phyloP scores from a whole-genome alignment of 2,329 filamentous ascomycete species.

The Pezicula radicicola region DNA sequence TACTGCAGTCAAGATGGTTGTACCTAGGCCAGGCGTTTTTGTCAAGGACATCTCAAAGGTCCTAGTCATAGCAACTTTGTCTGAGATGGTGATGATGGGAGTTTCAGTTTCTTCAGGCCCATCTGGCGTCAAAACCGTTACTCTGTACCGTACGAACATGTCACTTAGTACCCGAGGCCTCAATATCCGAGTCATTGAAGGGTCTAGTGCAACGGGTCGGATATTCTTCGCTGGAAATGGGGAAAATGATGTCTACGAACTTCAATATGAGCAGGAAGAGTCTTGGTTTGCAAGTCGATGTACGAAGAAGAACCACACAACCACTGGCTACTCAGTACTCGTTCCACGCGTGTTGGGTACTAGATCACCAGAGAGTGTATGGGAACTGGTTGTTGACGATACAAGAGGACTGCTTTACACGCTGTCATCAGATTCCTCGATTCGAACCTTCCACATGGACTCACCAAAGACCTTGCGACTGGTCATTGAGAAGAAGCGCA shows the following conservation, averaged over 20 bases:
- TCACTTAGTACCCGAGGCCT: conserved; percentile 71
- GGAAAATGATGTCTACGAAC: conserved; percentile 87
- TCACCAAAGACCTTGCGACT: conserved; percentile 56
- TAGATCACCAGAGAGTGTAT: conserved; percentile 59
- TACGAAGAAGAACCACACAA: conserved; percentile 85
- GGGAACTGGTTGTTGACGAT: conserved; percentile 84
- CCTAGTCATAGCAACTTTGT: conserved; percentile 81
- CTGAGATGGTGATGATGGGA: conserved; percentile 84
- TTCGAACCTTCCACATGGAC: conserved; percentile 88
- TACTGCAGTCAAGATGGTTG: conserved; percentile 83
- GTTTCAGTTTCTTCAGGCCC: conserved; percentile 66
- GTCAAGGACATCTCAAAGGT: conserved; percentile 82
- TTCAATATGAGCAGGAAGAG: conserved; percentile 96
- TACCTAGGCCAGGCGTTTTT: conserved; percentile 84
- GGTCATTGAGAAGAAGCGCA: conserved; percentile 59
- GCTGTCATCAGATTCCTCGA: conserved; percentile 81
- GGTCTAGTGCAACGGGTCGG: conserved; percentile 74
- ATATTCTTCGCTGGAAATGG: conserved; percentile 86
- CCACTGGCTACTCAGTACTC: conserved; percentile 65
- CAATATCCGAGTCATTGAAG: conserved; percentile 74
- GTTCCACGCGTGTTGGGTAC: conserved; percentile 53
- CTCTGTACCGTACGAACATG: conserved; percentile 88
- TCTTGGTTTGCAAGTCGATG: conserved; percentile 92
- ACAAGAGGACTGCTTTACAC: conserved; percentile 87
- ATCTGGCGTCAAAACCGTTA: conserved; percentile 69